Base-by-base conservation (phyloP, 495 filamentous ascomycete species). In the Annulohypoxylon moriforme region DNA sequence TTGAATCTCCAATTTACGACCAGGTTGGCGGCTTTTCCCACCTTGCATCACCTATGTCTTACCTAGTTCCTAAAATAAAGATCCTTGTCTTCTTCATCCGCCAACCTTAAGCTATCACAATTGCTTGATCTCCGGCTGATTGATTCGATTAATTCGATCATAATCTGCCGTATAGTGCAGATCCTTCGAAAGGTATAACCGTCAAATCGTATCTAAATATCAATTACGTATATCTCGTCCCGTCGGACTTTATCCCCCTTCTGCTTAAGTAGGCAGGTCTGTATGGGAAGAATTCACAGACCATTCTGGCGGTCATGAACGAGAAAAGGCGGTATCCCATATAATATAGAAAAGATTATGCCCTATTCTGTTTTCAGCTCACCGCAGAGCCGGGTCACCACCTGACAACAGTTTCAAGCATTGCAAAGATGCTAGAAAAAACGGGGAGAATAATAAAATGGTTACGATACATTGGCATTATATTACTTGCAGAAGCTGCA, bases 401-500 rank as follows among this genome's bases (percentile, higher is more conserved):
- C 65, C 65, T 73, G 47, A 68, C 65, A 65, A 46, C 64, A 68
- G 47, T 31, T 65, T 57, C 47, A 65, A 57, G 60, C 64, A 65
- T 61, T 60, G 46, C 47, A 6, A 50, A 24, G 36, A 13, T 40
- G 36, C 36, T 5, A 50, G 4, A 38, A 57, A 57, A 52, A 59
- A 42, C 33, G 55, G 31, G 42, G 22, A 18, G 34, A 22, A 22
- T 59, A 52, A 66, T 31, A 53, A 64, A 36, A 63, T 18, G 31
- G 56, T 60, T 68, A 68, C 70, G 60, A 68, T 57, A 65, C 60
- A 68, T 65, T 60, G 50, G 57, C 60, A 66, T 68, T 69, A 73
- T 73, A 73, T 73, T 73, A 73, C 71, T 73, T 69, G 71, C 71
- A 73, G 65, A 53, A 33, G 18, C 60, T 73, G 66, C 65, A 64